Percentiles rank a stretch among this genome's conserved stretches.
These are phyloP conservation scores for Patellifolia procumbens DNA, from an alignment of 179 eudicot species.

Conservation along the genomic window DNA sequence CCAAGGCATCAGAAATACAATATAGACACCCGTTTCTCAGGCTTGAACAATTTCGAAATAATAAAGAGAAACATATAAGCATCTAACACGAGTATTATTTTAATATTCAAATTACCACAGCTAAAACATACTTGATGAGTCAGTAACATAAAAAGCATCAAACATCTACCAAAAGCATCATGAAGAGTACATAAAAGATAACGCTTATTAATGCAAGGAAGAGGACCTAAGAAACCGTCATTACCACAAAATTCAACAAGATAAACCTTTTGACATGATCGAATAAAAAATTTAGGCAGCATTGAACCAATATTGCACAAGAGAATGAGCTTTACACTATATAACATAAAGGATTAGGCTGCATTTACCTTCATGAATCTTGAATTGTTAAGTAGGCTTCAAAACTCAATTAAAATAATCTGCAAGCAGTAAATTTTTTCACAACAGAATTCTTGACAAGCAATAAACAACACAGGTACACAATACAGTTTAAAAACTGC, in stretches of 20 bases:
- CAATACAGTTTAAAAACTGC: no score
- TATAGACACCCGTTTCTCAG: neutral
- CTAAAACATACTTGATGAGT: neutral
- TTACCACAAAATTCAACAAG: neutral
- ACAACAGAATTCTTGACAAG: neutral
- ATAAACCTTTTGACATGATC: neutral
- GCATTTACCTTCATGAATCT: neutral
- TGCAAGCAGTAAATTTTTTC: neutral
- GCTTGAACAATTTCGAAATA: neutral
- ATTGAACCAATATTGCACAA: neutral
- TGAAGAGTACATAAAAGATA: neutral
- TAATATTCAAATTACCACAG: neutral
- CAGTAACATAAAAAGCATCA: neutral
- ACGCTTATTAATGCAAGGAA: neutral
- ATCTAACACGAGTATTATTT: no score
- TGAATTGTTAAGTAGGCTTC: neutral
- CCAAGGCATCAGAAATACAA: neutral
- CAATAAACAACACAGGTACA: neutral
- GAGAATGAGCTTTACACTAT: neutral
- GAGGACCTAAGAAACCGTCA: neutral
- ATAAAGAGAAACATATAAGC: neutral
- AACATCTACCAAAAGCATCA: neutral
- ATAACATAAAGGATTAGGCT: neutral
- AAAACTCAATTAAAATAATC: neutral
- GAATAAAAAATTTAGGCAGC: neutral